phyloP scores from a whole-genome alignment of 2,329 filamentous ascomycete genomes.

The Colletotrichum destructivum region DNA sequence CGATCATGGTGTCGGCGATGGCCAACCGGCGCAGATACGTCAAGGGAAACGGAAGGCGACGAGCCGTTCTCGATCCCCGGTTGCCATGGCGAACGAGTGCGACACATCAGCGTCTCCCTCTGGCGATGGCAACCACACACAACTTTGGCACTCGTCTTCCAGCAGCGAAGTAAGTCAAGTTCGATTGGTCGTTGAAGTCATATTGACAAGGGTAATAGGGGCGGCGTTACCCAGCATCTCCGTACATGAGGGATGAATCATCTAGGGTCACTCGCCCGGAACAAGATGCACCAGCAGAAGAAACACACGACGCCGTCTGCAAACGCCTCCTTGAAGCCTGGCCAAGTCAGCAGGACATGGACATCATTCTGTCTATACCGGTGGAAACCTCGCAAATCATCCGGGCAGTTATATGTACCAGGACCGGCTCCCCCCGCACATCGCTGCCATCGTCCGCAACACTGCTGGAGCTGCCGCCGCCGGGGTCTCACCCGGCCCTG shows the following conservation, averaged over 20 bases:
- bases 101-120: background rate
- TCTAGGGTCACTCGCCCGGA: no score
- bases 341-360: conserved; percentile 17
- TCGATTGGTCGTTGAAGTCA: no score
- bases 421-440: background rate
- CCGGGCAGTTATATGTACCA: conserved; percentile 14
- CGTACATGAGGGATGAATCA: background rate
- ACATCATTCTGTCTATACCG: conserved; percentile 1
- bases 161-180: background rate
- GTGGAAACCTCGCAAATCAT: conserved; percentile 21
- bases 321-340: conserved; percentile 12
- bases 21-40: background rate
- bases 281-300: background rate
- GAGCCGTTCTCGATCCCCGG: background rate
- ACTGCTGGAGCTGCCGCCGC: conserved; percentile 13
- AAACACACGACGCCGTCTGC: background rate
- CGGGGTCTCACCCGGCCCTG: conserved; percentile 51
- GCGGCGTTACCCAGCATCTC: no score
- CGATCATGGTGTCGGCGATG: background rate
- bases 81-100: background rate
- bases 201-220: background rate
- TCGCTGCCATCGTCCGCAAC: background rate
- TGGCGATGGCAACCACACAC: background rate
- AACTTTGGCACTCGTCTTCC: background rate
- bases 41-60: background rate